A percentile compares a stretch with the other conserved stretches of the same genome.
Evolutionary conservation across 1,284 basidiomycete species (phyloP).

Genomic region (Blastosporella zonata): DNA sequence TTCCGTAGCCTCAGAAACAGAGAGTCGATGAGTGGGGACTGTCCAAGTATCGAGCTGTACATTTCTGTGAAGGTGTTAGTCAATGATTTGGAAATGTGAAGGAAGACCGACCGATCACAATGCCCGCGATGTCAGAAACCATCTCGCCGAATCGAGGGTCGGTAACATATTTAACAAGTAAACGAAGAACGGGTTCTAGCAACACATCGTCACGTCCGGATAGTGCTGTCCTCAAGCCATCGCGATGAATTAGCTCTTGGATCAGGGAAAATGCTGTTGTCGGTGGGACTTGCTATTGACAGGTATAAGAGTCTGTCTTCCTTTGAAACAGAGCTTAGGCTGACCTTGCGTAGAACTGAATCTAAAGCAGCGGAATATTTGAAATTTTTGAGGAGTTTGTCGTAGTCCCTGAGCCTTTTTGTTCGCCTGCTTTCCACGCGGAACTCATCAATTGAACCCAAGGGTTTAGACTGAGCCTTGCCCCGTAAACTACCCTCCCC

Average conservation of each 20-base stretch:
- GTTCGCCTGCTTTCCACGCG: constrained; percentile 72
- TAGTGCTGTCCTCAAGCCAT: constrained; percentile 86
- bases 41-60: constrained; percentile 88
- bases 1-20: constrained; percentile 82
- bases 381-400: constrained; percentile 88
- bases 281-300: constrained; percentile 68
- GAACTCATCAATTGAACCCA: constrained; percentile 63
- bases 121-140: constrained; percentile 78
- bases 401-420: constrained; percentile 83
- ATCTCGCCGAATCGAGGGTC: constrained; percentile 91
- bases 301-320: background rate
- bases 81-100: constrained; percentile 9
- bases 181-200: constrained; percentile 85
- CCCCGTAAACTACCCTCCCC: constrained; percentile 50
- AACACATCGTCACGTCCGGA: constrained; percentile 92
- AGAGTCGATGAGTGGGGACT: constrained; percentile 90
- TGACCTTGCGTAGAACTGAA: constrained; percentile 80
- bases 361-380: constrained; percentile 95
- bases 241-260: constrained; percentile 90
- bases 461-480: constrained; percentile 24
- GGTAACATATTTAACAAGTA: constrained; percentile 82
- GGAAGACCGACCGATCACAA: constrained; percentile 71
- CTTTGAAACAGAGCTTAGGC: constrained; percentile 14
- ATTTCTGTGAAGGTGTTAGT: constrained; percentile 58
- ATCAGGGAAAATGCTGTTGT: constrained; percentile 89